Base-by-base conservation (phyloP, 768 basidiomycete species). In the Tricholoma saponaceum region DNA sequence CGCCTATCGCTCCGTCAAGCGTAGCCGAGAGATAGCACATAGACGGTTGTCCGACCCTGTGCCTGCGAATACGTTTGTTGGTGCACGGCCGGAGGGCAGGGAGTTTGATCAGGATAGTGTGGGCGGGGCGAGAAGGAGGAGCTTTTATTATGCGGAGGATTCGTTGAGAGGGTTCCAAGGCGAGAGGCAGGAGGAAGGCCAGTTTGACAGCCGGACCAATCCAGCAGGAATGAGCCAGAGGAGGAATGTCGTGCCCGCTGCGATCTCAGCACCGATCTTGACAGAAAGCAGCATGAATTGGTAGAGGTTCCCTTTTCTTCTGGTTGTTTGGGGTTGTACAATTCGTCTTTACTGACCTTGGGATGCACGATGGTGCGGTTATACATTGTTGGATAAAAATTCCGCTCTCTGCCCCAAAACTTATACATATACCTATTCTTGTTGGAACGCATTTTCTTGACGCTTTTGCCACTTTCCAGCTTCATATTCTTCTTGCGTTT, bases 81-180 rank as follows among this genome's bases (percentile, higher is more conserved):
- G 82, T 5, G 74, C 74, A 10, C 76, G 83, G 6, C 84, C 83
- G 0, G 82, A 81, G 0, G 87, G 87, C n/a, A 77, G 85, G 51
- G 83, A 89, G 37, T 91, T 91, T 66, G 90, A 92, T 66, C 83
- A 83, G 66, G 89, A 91, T 64, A 85, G 82, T 55, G 72, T 90
- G 1, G 90, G 89, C 20, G 89, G 82, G 6, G 83, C 83, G 68
- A 77, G 90, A 57, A 75, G 91, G 54, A 69, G 89, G 58, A 89
- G 87, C 60, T 94, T 92, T 76, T 94, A 92, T 71, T 94, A 83
- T 66, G 91, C 91, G 3, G 92, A 92, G 73, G 91, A 94, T 67
- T 87, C 85, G 60, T 69, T 94, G 69, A 75, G 88, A 39, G 85
- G 85, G 13, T 84, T 69, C 68, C 77, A 81, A 64, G 70, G 72